Base-by-base conservation (phyloP, 371 early-diverging fungal genomes). In the Haplosporangium sp. region DNA sequence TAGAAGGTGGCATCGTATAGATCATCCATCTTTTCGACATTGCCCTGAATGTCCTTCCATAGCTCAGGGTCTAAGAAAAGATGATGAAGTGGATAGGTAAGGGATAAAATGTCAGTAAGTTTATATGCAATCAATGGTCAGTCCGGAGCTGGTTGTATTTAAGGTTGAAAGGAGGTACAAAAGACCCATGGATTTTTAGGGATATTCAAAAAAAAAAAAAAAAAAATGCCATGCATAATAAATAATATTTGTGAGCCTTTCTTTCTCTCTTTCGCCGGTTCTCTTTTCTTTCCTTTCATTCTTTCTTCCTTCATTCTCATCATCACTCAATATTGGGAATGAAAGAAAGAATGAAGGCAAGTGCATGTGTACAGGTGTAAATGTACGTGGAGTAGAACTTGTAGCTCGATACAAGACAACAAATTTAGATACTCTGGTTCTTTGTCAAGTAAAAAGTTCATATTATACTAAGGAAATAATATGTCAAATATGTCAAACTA, bases 1-100 rank as follows among this genome's bases (percentile, higher is more conserved):
- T 91, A 88, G 82, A 93, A 93, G 13, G 92, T 86, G 56, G 93
- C 92, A 61, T 92, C 93, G 66, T 92, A 93, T 6, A 87, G 84
- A 64, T 86, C 85, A 76, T 93, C 93, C 93, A 93, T 93, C 66
- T 88, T 86, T 71, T 85, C 84, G 40, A 92, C 88, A 68, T 91
- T 92, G 27, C 84, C 76, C 63, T 90, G 87, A 37, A 92, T 91
- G 68, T 92, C 90, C 73, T 85, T 83, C 92, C 92, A 92, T 55
- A 78, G 60, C 52, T 76, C 83, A 5, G 79, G 79, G 20, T 79
- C 79, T 79, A 61, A 27, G 2, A 56, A 10, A 27, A 13, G 39
- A 34, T 42, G 27, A 63, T 27, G 4, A 56, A 57, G 38, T 5
- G 27, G 1, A 27, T 27, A 27, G 27, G 27, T 27, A 42, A 34